Conservation (phyloP, 2,329 filamentous ascomycete genomes). For the Phaeoacremonium minimum region DNA sequence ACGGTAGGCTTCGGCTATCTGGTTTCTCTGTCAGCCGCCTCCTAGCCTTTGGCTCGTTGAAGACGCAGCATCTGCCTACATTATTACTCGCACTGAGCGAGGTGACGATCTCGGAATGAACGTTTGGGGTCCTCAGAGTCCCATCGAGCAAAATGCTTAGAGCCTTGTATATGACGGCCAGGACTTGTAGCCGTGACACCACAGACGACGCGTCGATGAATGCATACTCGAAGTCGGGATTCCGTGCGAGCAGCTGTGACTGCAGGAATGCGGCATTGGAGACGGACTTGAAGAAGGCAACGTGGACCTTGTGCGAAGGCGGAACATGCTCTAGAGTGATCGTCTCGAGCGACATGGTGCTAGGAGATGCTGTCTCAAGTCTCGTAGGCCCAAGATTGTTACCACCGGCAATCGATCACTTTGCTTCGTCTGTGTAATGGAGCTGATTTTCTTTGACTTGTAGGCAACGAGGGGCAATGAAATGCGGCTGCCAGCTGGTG, state of each 20-base stretch:
- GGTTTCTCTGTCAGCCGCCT: constrained; percentile 5
- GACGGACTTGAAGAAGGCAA: constrained; percentile 72
- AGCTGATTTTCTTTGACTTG: too few species aligned
- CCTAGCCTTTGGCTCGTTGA: too few species aligned
- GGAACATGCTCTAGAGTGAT: constrained; percentile 75
- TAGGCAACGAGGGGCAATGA: too few species aligned
- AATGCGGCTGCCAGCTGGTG: too few species aligned
- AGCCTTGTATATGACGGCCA: constrained; percentile 75
- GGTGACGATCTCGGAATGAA: constrained; percentile 85
- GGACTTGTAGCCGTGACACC: constrained; percentile 66
- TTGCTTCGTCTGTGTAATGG: too few species aligned
- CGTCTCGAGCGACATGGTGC: constrained; percentile 50
- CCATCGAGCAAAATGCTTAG: constrained; percentile 59
- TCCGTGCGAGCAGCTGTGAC: constrained; percentile 78
- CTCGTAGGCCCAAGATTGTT: too few species aligned
- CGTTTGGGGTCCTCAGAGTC: constrained; percentile 72
- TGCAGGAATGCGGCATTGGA: constrained; percentile 75
- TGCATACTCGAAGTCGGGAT: constrained; percentile 85
- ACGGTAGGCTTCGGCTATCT: constrained; percentile 91
- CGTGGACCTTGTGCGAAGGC: constrained; percentile 60
- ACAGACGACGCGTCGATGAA: constrained; percentile 84
- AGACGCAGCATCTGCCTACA: too few species aligned
- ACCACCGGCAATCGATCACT: too few species aligned
- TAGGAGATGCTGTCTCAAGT: too few species aligned
- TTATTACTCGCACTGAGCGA: constrained; percentile 80